Base-by-base conservation (phyloP, 2,329 filamentous ascomycete species). In the Epichloe festucae region DNA sequence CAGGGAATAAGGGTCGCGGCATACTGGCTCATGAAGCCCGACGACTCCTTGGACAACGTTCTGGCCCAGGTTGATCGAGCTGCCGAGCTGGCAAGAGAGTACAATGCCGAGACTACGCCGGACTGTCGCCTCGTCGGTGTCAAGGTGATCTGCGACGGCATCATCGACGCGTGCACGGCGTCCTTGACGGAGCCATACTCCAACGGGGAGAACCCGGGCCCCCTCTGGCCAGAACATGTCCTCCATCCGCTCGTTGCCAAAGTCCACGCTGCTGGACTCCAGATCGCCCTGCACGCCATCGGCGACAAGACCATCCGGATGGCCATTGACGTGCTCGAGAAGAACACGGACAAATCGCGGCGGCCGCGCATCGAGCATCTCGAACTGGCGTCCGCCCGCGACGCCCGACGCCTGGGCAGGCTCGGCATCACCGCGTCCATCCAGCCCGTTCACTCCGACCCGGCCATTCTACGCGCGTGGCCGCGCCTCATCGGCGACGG, bases 291-390 rank as follows among this genome's bases (percentile, higher is more conserved):
- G 10, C 81, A 85, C 57, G 81, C 81, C 42, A 85, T 85, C 52
- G 81, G 81, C 41, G 80, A 85, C 58, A 67, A 68, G 17, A 79
- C 81, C 1, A 70, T 83, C 31, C 68, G 65, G 40, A 76, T 75
- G 55, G 79, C 78, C 7, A 72, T 84, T 53, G 74, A 84, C 56
- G 72, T 72, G 0, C 69, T 85, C 15, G 75, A 65, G 19, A 64
- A 58, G 53, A 68, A 65, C 48, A 69, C 65, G 0, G 66, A 65
- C 54, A 69, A 72, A 0, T 70, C 67, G 0, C 71, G 73, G 7
- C 72, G 81, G 2, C 81, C 82, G 48, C 73, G 81, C 15, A 79
- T 85, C 56, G 81, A 85, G 64, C 81, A 85, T 59, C 67, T 85
- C 3, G 81, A 85, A 61, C 70, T 85, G 34, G 70, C 79, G 0